phyloP scores from a whole-genome alignment of 2,329 filamentous ascomycete species.

The Dactylellina sp. region DNA sequence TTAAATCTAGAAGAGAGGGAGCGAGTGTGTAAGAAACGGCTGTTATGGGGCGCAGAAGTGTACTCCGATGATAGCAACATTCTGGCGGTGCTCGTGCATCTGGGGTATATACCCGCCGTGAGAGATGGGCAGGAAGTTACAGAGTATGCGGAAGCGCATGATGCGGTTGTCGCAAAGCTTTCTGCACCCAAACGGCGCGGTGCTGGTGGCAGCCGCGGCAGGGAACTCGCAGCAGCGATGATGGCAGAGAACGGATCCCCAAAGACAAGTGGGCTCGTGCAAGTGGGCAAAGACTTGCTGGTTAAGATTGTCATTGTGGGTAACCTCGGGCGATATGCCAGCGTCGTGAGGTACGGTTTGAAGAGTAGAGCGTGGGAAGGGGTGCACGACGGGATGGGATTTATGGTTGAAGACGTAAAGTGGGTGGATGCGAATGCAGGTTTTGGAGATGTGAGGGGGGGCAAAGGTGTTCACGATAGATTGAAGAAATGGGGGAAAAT shows the following conservation, averaged over 20 bases:
- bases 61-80: slow-evolving; percentile 97
- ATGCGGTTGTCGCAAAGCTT: slow-evolving; percentile 43
- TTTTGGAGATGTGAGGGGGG: slow-evolving; percentile 44
- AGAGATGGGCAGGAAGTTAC: slow-evolving; percentile 63
- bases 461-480: slow-evolving; percentile 36
- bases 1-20: slow-evolving; percentile 77
- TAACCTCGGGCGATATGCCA: slow-evolving; percentile 78
- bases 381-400: slow-evolving; percentile 87
- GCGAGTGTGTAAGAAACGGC: slow-evolving; percentile 82
- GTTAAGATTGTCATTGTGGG: slow-evolving; percentile 88
- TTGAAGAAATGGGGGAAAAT: slow-evolving; percentile 50
- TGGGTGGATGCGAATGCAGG: slow-evolving; percentile 78
- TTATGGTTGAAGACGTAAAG: slow-evolving; percentile 81
- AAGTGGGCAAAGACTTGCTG: slow-evolving; percentile 80
- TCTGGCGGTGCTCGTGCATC: slow-evolving; percentile 90
- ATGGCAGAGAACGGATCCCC: slow-evolving; percentile 65
- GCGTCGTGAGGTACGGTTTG: slow-evolving; percentile 81
- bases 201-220: slow-evolving; percentile 57
- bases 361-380: slow-evolving; percentile 80
- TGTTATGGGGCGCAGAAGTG: slow-evolving; percentile 91
- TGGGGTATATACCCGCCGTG: slow-evolving; percentile 89
- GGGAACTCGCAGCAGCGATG: slow-evolving; percentile 62
- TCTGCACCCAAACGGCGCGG: slow-evolving; percentile 35
- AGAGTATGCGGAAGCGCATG: slow-evolving; percentile 54
- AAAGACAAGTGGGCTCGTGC: slow-evolving; percentile 73